Conservation (phyloP, 2,329 filamentous ascomycete species). For the Diaporthe amygdali region DNA sequence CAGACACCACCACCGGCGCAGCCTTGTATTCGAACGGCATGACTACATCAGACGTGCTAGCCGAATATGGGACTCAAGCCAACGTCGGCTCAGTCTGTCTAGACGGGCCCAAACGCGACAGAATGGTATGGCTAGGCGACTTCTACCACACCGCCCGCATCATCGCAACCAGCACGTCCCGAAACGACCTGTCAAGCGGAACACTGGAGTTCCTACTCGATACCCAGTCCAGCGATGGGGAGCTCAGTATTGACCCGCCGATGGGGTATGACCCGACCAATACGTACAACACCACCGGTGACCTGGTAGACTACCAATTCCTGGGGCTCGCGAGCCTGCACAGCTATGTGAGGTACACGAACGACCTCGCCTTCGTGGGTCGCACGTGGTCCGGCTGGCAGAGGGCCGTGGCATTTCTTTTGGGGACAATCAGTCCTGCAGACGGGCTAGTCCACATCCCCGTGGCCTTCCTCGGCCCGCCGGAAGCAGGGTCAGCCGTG, state of each 20-base stretch:
- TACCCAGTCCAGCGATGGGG: background rate
- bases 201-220: slow-evolving; percentile 37
- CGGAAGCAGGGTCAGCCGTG: slow-evolving; percentile 22
- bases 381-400: slow-evolving; percentile 27
- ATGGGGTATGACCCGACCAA: slow-evolving; percentile 28
- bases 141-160: slow-evolving; percentile 46
- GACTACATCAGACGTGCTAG: slow-evolving; percentile 32
- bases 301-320: slow-evolving; percentile 30
- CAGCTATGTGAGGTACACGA: slow-evolving; percentile 26
- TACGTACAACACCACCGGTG: background rate
- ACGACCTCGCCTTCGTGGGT: slow-evolving; percentile 25
- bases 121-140: slow-evolving; percentile 47
- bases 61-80: slow-evolving; percentile 41
- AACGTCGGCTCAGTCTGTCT: slow-evolving; percentile 43
- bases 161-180: slow-evolving; percentile 39
- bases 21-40: slow-evolving; percentile 38
- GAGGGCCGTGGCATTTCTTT: slow-evolving; percentile 19
- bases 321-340: slow-evolving; percentile 26
- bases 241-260: background rate
- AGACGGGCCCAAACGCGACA: slow-evolving; percentile 47
- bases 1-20: slow-evolving; percentile 34
- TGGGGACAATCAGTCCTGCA: slow-evolving; percentile 21
- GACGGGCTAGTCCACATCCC: slow-evolving; percentile 26
- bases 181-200: slow-evolving; percentile 40
- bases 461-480: slow-evolving; percentile 26